A percentile compares a stretch with the other conserved stretches of the same genome.
Conservation (phyloP, 805 yeast species). For the Saturnispora diversa region DNA sequence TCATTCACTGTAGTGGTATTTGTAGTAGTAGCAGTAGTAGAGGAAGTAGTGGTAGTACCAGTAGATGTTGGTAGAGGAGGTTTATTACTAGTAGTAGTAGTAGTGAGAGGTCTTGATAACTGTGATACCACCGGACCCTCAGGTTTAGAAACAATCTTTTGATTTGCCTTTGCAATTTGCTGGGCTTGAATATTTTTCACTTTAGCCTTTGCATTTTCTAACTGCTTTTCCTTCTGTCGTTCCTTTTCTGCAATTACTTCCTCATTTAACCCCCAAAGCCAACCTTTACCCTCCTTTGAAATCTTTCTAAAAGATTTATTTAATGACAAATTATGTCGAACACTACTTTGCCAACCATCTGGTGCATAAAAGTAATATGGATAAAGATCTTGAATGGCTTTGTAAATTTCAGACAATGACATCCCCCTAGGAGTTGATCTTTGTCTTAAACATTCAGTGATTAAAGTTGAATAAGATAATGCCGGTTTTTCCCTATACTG, state of each 20-base stretch:
- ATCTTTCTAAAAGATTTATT: slow-evolving; percentile 80
- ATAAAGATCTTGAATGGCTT: slow-evolving; percentile 75
- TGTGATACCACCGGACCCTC: neutral
- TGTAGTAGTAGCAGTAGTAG: slow-evolving; percentile 8
- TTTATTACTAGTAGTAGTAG: slow-evolving; percentile 9
- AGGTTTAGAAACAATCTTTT: slow-evolving; percentile 2
- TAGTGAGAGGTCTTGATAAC: slow-evolving; percentile 4
- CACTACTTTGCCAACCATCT: slow-evolving; percentile 96
- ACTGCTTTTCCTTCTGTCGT: slow-evolving; percentile 52
- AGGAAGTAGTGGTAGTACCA: slow-evolving; percentile 7
- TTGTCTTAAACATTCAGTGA: slow-evolving; percentile 68
- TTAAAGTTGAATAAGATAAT: slow-evolving; percentile 69
- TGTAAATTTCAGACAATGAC: slow-evolving; percentile 77
- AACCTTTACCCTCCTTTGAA: slow-evolving; percentile 84
- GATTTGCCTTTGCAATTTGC: slow-evolving; percentile 9
- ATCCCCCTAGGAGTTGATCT: slow-evolving; percentile 63
- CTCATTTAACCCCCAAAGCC: slow-evolving; percentile 92
- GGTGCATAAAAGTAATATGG: slow-evolving; percentile 92
- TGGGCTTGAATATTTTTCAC: slow-evolving; percentile 15
- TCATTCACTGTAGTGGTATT: slow-evolving; percentile 24
- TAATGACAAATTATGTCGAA: slow-evolving; percentile 79
- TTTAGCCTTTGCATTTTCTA: slow-evolving; percentile 42
- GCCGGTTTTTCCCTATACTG: slow-evolving; percentile 81
- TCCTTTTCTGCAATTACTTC: slow-evolving; percentile 78
- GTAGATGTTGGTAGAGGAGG: slow-evolving; percentile 13